phyloP scores from a whole-genome alignment of 2,329 filamentous ascomycete species.

The Aspergillus bombycis region DNA sequence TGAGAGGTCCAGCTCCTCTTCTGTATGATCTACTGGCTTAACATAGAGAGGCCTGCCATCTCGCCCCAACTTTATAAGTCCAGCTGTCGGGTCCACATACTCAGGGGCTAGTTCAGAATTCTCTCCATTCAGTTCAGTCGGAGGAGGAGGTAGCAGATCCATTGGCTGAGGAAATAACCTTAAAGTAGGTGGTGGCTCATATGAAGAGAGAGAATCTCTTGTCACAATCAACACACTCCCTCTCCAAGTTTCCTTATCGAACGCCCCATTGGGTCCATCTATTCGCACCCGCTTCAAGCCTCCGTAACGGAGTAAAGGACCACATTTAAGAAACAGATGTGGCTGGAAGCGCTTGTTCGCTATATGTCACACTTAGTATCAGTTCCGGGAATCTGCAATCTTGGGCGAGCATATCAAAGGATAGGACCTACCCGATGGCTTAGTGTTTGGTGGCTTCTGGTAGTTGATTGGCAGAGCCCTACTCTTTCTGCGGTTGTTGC shows the following conservation, averaged over 20 bases:
- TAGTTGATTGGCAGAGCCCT: slow-evolving; percentile 45
- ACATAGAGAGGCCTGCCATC: slow-evolving; percentile 87
- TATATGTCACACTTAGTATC: slow-evolving; percentile 40
- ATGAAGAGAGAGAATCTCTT: slow-evolving; percentile 78
- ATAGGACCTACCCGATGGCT: slow-evolving; percentile 33
- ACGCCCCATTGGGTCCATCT: slow-evolving; percentile 35
- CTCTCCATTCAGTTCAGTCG: slow-evolving; percentile 67
- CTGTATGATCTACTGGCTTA: slow-evolving; percentile 82
- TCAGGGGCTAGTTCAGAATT: slow-evolving; percentile 66
- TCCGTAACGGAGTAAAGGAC: slow-evolving; percentile 85
- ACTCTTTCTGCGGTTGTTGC: slow-evolving; percentile 50
- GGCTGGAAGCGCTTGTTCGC: slow-evolving; percentile 74
- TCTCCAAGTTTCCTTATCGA: slow-evolving; percentile 81
- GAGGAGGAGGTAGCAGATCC: slow-evolving; percentile 77
- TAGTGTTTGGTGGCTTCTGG: slow-evolving; percentile 35
- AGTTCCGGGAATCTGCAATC: not conserved
- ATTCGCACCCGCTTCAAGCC: slow-evolving; percentile 67
- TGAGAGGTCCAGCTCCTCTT: slow-evolving; percentile 78
- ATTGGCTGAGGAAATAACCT: slow-evolving; percentile 86
- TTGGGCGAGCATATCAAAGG: not conserved
- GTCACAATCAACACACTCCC: slow-evolving; percentile 97
- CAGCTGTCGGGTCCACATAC: slow-evolving; percentile 86
- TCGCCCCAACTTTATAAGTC: slow-evolving; percentile 81
- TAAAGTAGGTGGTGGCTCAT: slow-evolving; percentile 75
- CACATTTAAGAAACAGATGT: slow-evolving; percentile 81